phyloP scores from a whole-genome alignment of 1,284 basidiomycete genomes.

The Sanghuangporus weigelae region DNA sequence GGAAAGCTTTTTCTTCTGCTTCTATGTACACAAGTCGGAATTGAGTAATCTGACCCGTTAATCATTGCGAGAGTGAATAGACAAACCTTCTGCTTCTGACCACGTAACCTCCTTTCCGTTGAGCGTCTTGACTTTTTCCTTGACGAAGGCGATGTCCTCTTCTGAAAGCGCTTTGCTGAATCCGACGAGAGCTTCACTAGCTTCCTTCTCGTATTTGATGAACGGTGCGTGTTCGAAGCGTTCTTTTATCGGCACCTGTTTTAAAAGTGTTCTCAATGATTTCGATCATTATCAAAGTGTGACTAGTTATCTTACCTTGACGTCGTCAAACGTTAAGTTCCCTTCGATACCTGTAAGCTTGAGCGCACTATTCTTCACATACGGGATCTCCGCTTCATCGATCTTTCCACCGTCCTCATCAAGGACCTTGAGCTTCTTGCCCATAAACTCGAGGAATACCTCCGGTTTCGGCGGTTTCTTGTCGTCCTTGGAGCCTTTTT shows the following conservation, averaged over 20 bases:
- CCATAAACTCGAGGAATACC: constrained; percentile 67
- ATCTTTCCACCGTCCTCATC: constrained; percentile 65
- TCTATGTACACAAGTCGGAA: constrained; percentile 25
- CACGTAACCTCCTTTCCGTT: constrained; percentile 58
- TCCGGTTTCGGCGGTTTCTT: constrained; percentile 46
- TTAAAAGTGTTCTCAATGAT: constrained; percentile 22
- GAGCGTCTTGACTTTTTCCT: constrained; percentile 55
- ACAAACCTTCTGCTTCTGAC: constrained; percentile 53
- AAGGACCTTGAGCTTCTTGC: constrained; percentile 56
- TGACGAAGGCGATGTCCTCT: constrained; percentile 60
- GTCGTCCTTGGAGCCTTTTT: constrained; percentile 30
- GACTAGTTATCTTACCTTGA: constrained; percentile 46
- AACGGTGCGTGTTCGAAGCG: constrained; percentile 72
- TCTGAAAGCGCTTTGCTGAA: constrained; percentile 59
- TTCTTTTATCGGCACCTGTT: constrained; percentile 69
- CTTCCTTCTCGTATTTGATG: constrained; percentile 62
- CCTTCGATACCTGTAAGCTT: constrained; percentile 70
- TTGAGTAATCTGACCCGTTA: not conserved
- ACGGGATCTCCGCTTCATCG: constrained; percentile 67
- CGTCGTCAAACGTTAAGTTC: constrained; percentile 60
- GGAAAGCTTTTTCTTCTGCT: constrained; percentile 61
- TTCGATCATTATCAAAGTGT: constrained; percentile 16
- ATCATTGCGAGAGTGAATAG: constrained; percentile 3
- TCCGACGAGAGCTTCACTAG: constrained; percentile 38
- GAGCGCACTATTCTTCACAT: constrained; percentile 67